Percentiles rank a stretch among this genome's conserved stretches.
Evolutionary conservation across 129 eudicot species (phyloP).

Genomic region (Escallonia rubra): DNA sequence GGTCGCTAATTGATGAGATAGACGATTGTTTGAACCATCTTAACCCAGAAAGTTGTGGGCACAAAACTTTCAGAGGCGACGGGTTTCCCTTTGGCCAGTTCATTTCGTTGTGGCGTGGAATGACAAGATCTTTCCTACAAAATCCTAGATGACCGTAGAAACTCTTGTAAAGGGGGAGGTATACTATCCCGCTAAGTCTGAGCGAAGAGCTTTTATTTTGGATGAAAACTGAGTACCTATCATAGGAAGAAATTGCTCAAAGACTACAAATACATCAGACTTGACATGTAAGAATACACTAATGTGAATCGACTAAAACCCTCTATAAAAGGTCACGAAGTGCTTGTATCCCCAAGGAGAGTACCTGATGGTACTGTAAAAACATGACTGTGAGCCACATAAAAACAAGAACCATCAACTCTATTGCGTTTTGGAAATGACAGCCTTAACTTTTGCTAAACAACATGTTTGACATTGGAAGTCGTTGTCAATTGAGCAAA

Average conservation of each 20-base stretch:
- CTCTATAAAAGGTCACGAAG: too few species aligned
- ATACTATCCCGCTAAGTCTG: slow-evolving; percentile 10
- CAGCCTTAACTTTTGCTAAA: neutral
- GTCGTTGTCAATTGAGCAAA: too few species aligned
- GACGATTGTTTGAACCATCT: neutral
- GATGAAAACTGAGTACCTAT: slow-evolving; percentile 9
- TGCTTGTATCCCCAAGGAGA: too few species aligned
- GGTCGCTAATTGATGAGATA: neutral
- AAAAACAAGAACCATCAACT: too few species aligned
- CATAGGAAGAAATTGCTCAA: neutral
- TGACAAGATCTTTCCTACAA: slow-evolving; percentile 5
- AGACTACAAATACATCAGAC: neutral
- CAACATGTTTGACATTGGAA: neutral
- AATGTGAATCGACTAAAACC: slow-evolving; percentile 2
- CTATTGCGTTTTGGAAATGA: too few species aligned
- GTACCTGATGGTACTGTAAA: too few species aligned
- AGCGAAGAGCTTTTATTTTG: neutral
- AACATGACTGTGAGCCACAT: too few species aligned
- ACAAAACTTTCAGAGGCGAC: slow-evolving; percentile 5
- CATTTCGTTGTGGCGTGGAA: slow-evolving; percentile 14
- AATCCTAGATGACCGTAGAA: neutral
- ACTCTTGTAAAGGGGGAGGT: slow-evolving; percentile 1
- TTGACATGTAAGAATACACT: slow-evolving; percentile 7
- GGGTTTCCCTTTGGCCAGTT: slow-evolving; percentile 7
- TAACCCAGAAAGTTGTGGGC: neutral